These are phyloP conservation scores for Ambrosia trifida DNA, from an alignment of 129 eudicot species.

Conservation along the genomic window DNA sequence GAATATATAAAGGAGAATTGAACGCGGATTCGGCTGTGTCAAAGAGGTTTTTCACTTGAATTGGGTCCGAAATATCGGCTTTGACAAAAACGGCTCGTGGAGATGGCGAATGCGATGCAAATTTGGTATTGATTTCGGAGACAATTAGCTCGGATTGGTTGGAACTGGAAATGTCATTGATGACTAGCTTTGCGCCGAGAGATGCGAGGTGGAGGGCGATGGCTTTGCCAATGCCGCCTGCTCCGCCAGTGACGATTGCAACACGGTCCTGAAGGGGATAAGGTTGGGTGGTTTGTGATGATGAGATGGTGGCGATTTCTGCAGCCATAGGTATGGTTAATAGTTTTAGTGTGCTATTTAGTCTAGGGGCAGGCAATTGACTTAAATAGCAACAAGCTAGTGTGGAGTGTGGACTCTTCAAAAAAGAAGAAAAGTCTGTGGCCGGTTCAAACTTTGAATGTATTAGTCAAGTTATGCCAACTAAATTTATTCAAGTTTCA, in stretches of 20 bases:
- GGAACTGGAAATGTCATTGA: constrained; percentile 50
- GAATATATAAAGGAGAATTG: constrained; percentile 33
- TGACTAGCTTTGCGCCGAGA: constrained; percentile 59
- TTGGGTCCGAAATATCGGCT: constrained; percentile 53
- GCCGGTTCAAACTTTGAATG: no score
- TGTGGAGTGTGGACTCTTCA: no score
- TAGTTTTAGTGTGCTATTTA: not conserved
- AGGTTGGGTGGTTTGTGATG: constrained; percentile 18
- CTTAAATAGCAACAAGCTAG: not conserved
- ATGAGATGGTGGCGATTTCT: constrained; percentile 19
- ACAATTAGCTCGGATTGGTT: constrained; percentile 41
- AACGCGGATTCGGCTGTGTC: constrained; percentile 51
- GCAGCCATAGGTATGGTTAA: constrained; percentile 13
- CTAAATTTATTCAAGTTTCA: no score
- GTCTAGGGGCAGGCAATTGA: not conserved
- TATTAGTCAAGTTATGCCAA: no score
- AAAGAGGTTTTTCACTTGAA: constrained; percentile 53
- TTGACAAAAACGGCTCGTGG: constrained; percentile 37
- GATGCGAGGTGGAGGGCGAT: constrained; percentile 61
- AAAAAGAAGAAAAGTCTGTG: no score
- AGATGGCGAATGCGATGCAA: not conserved
- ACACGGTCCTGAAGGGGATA: constrained; percentile 35
- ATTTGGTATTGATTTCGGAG: constrained; percentile 40
- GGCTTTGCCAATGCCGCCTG: constrained; percentile 70
- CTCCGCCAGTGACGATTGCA: constrained; percentile 63